Evolutionary conservation across 2,329 filamentous ascomycete species (phyloP).

Genomic region (Cercospora sp.): DNA sequence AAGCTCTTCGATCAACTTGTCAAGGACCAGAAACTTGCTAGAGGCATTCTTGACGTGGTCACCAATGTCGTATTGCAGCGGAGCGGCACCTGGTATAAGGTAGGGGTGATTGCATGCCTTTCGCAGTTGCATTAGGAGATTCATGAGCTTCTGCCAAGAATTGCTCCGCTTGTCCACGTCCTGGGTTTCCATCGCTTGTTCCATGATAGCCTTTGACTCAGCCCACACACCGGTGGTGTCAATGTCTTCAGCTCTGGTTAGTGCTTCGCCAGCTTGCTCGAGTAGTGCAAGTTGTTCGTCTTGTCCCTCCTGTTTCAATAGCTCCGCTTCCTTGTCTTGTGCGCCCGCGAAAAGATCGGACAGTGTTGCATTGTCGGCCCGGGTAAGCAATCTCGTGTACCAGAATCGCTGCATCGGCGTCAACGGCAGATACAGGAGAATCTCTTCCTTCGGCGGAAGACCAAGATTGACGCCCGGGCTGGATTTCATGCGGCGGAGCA

Average conservation of each 20-base stretch:
- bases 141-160: conserved; percentile 50
- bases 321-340: conserved; percentile 48
- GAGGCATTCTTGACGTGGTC: conserved; percentile 54
- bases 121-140: conserved; percentile 58
- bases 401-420: conserved; percentile 60
- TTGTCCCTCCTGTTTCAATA: conserved; percentile 39
- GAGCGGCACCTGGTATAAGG: conserved; percentile 49
- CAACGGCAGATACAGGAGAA: conserved; percentile 59
- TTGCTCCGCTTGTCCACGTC: conserved; percentile 23
- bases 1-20: conserved; percentile 53
- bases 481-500: conserved; percentile 61
- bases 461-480: conserved; percentile 56
- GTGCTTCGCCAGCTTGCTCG: conserved; percentile 37
- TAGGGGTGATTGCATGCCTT: conserved; percentile 60
- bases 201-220: conserved; percentile 48
- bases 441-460: conserved; percentile 59
- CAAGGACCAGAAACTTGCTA: conserved; percentile 58
- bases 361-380: conserved; percentile 53
- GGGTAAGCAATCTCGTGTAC: conserved; percentile 60
- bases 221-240: conserved; percentile 46
- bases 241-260: conserved; percentile 29
- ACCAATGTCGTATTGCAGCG: conserved; percentile 49
- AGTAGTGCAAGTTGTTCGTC: conserved; percentile 36
- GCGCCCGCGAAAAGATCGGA: conserved; percentile 55
- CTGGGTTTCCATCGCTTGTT: conserved; percentile 42